Conservation (phyloP, 1,284 basidiomycete species). For the Pterulicium gracile region DNA sequence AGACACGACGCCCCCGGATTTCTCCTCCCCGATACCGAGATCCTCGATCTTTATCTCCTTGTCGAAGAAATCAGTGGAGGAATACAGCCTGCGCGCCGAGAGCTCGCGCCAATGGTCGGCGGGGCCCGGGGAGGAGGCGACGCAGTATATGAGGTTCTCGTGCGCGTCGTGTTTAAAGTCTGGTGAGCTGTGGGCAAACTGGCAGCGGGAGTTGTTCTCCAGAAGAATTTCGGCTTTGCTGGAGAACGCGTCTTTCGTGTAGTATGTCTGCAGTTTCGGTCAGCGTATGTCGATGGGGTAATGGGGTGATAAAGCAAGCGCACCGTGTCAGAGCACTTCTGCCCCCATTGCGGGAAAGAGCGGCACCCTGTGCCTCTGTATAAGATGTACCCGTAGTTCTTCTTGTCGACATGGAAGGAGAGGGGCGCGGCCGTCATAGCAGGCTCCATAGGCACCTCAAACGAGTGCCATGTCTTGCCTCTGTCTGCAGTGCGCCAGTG, state of each 20-base stretch:
- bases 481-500: slow-evolving; percentile 85
- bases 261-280: too few relatives aligned
- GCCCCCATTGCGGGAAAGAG: too few relatives aligned
- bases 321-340: slow-evolving; percentile 71
- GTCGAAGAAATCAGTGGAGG: slow-evolving; percentile 82
- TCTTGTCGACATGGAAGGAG: too few relatives aligned
- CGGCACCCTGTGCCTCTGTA: too few relatives aligned
- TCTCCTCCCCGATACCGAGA: too few relatives aligned
- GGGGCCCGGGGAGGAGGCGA: slow-evolving; percentile 60
- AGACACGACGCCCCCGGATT: slow-evolving; percentile 73
- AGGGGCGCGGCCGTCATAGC: too few relatives aligned
- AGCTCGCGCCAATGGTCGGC: slow-evolving; percentile 46
- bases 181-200: slow-evolving; percentile 81
- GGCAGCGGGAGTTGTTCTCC: slow-evolving; percentile 62
- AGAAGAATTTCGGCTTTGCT: slow-evolving; percentile 53
- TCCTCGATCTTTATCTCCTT: too few relatives aligned
- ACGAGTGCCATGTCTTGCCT: slow-evolving; percentile 77
- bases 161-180: slow-evolving; percentile 71
- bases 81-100: slow-evolving; percentile 65
- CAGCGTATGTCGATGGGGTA: too few relatives aligned
- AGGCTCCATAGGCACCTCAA: too few relatives aligned
- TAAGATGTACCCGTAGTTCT: too few relatives aligned
- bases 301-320: slow-evolving; percentile 10
- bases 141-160: slow-evolving; percentile 73
- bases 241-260: slow-evolving; percentile 76